These are phyloP conservation scores for Mortierella hygrophila DNA, from an alignment of 192 early-diverging fungal species.

Conservation along the genomic window DNA sequence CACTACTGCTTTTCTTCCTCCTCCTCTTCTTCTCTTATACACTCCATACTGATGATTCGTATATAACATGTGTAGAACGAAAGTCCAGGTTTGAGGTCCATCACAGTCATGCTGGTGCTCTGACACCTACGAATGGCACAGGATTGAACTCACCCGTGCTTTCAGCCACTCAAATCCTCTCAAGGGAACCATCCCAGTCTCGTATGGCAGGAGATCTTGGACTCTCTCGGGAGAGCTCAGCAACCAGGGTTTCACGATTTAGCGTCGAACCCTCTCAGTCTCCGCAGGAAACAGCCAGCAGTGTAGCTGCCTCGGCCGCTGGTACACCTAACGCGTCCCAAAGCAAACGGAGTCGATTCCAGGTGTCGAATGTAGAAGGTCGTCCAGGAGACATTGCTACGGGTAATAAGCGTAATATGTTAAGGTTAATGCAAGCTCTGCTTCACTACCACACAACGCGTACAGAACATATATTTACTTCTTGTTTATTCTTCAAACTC, in stretches of 20 bases:
- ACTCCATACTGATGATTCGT: background rate
- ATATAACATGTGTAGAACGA: constrained; percentile 19
- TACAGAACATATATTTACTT: background rate
- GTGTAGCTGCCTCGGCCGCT: background rate
- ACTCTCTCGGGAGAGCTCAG: constrained; percentile 25
- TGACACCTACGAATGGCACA: constrained; percentile 11
- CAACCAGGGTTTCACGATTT: constrained; percentile 20
- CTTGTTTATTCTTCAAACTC: background rate
- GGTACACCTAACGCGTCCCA: constrained; percentile 18
- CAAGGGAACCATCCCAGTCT: constrained; percentile 38
- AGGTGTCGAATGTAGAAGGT: constrained; percentile 28
- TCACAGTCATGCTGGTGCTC: constrained; percentile 20
- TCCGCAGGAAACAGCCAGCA: background rate
- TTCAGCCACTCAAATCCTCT: background rate
- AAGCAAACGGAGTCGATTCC: constrained; percentile 32
- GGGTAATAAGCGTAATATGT: constrained; percentile 11
- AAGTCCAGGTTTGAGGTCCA: constrained; percentile 54
- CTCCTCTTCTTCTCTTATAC: background rate
- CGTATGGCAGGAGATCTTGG: constrained; percentile 5
- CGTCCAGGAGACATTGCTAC: constrained; percentile 10
- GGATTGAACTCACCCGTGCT: constrained; percentile 30
- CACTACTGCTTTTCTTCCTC: background rate
- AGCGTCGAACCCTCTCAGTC: constrained; percentile 21
- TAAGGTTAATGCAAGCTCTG: constrained; percentile 2
- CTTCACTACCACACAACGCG: background rate